phyloP scores from a whole-genome alignment of 2,329 filamentous ascomycete species.

The Verticillium longisporum region DNA sequence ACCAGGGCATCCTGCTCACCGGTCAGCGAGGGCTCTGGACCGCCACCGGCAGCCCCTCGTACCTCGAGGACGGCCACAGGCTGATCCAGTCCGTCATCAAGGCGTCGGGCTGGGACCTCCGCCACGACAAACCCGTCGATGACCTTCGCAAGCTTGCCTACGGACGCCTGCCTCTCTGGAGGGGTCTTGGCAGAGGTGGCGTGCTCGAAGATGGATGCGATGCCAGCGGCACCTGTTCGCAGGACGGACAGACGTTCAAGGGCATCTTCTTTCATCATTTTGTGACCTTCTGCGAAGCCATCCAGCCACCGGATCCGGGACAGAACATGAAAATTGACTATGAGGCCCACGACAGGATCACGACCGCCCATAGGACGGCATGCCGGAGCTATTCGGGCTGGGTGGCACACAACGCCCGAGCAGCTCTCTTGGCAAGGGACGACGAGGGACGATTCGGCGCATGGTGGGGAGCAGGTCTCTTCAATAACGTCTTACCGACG shows the following conservation, averaged over 20 bases:
- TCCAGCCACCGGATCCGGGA: slow-evolving; percentile 34
- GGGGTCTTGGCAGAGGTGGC: slow-evolving; percentile 69
- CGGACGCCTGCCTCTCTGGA: slow-evolving; percentile 50
- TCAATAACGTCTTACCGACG: slow-evolving; percentile 24
- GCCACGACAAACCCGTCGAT: slow-evolving; percentile 33
- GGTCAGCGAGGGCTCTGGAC: slow-evolving; percentile 76
- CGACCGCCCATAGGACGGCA: slow-evolving; percentile 43
- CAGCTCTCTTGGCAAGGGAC: slow-evolving; percentile 66
- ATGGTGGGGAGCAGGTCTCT: slow-evolving; percentile 70
- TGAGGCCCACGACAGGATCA: slow-evolving; percentile 20
- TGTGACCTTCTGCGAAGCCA: slow-evolving; percentile 25
- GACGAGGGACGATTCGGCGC: slow-evolving; percentile 66
- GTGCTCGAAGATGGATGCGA: slow-evolving; percentile 84
- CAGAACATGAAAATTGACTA: slow-evolving; percentile 18
- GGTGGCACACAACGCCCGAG: slow-evolving; percentile 71
- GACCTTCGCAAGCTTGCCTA: slow-evolving; percentile 21
- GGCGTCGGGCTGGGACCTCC: slow-evolving; percentile 68
- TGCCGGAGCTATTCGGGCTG: slow-evolving; percentile 66
- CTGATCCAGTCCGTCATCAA: slow-evolving; percentile 67
- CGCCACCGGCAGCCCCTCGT: slow-evolving; percentile 63
- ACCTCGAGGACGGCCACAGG: slow-evolving; percentile 72
- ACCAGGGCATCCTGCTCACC: slow-evolving; percentile 84
- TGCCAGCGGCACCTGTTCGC: slow-evolving; percentile 63
- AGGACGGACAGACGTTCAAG: slow-evolving; percentile 87
- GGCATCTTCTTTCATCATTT: slow-evolving; percentile 38